Evolutionary conservation across 768 basidiomycete species (phyloP).

Genomic region (Tulasnella sp.): DNA sequence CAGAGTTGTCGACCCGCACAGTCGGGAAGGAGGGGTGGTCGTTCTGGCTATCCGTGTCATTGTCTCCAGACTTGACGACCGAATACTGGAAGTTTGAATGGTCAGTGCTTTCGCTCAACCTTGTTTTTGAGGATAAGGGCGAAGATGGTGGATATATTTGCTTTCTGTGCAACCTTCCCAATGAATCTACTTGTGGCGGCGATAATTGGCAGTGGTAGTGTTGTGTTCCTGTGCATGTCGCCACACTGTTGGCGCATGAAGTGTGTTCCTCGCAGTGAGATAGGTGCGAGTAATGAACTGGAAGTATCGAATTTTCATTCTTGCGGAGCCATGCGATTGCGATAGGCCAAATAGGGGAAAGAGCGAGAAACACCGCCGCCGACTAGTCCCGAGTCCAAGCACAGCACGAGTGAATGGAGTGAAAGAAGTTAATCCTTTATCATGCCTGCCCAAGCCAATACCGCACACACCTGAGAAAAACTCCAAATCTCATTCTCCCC

Average conservation of each 20-base stretch:
- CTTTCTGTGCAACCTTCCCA: neutral
- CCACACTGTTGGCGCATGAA: neutral
- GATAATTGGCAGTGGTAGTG: neutral
- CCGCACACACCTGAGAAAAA: neutral
- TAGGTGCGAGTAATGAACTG: neutral
- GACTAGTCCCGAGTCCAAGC: no score
- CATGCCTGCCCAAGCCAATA: neutral
- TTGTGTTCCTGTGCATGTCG: neutral
- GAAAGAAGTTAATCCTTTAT: neutral
- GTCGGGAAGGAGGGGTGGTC: neutral
- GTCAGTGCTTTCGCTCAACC: neutral
- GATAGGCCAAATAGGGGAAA: slow-evolving; percentile 14
- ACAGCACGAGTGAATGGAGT: no score
- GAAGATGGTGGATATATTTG: neutral
- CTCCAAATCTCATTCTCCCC: slow-evolving; percentile 12
- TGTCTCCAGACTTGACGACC: neutral
- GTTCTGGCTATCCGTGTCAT: no score
- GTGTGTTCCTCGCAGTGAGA: neutral
- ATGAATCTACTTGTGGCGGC: neutral
- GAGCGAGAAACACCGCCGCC: neutral
- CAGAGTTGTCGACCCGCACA: neutral
- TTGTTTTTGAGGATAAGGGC: neutral
- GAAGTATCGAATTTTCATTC: neutral
- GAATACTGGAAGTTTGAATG: neutral
- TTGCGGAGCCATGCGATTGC: slow-evolving; percentile 6